Evolutionary conservation across 768 basidiomycete genomes (phyloP).

Genomic region (Leccinum uliginosum): DNA sequence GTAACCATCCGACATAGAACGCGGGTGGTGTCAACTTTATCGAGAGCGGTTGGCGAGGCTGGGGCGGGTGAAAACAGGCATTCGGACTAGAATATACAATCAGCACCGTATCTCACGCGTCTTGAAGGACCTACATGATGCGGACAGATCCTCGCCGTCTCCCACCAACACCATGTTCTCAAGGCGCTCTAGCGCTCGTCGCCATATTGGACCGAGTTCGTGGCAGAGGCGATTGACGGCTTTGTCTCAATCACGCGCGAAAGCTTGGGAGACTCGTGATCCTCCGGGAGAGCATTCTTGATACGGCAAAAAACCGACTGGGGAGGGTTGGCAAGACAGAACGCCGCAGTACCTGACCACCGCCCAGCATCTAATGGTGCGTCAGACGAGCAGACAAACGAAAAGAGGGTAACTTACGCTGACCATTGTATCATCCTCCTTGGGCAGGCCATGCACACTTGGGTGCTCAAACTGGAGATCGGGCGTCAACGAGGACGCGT

Average conservation of each 20-base stretch:
- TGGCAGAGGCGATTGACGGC: constrained; percentile 62
- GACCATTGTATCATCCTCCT: constrained; percentile 82
- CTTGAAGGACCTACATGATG: constrained; percentile 42
- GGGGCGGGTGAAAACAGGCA: constrained; percentile 63
- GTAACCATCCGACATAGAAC: constrained; percentile 64
- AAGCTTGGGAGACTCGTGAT: constrained; percentile 36
- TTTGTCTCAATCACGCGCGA: constrained; percentile 49
- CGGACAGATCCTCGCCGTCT: constrained; percentile 56
- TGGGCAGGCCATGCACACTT: constrained; percentile 43
- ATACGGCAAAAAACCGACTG: constrained; percentile 36
- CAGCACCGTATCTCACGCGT: background rate
- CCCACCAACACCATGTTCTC: constrained; percentile 64
- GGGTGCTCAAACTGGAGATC: constrained; percentile 56
- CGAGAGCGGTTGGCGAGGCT: constrained; percentile 47
- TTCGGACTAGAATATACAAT: constrained; percentile 33
- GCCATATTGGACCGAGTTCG: constrained; percentile 56
- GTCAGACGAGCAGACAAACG: background rate
- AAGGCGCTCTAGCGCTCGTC: constrained; percentile 60
- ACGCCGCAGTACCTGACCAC: constrained; percentile 65
- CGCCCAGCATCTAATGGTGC: constrained; percentile 66
- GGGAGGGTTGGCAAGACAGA: constrained; percentile 41
- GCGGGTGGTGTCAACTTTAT: constrained; percentile 65
- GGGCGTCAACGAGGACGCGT: constrained; percentile 58
- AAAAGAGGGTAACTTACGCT: constrained; percentile 41
- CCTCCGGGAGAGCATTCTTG: constrained; percentile 14